These are phyloP conservation scores for Hymenoscyphus salicellus DNA, from an alignment of 2,329 filamentous ascomycete genomes.

Conservation along the genomic window DNA sequence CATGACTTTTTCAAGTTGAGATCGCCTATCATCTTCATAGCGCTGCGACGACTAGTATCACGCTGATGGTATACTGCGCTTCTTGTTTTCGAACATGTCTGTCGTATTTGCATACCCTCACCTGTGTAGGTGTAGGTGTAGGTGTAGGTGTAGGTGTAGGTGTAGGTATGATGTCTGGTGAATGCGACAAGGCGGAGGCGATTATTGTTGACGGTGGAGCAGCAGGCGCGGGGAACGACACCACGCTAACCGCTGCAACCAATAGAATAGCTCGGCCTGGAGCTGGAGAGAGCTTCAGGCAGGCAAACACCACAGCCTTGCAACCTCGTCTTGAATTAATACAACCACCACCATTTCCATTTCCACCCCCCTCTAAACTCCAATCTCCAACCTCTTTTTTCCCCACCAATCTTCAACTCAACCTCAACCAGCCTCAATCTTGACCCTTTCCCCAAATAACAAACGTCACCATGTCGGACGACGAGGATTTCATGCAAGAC, in stretches of 20 bases:
- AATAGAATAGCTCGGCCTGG: not conserved
- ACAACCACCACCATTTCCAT: not conserved
- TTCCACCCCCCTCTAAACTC: not conserved
- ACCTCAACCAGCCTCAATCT: not conserved
- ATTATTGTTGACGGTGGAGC: not conserved
- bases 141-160: not conserved
- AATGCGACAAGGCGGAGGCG: not conserved
- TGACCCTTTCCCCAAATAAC: not conserved
- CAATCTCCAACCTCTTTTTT: not conserved
- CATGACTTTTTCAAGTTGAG: slow-evolving; percentile 94
- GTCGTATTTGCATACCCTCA: too few relatives aligned
- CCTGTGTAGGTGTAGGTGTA: too few relatives aligned
- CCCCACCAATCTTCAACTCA: not conserved
- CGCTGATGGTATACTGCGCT: too few relatives aligned
- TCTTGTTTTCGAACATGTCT: too few relatives aligned
- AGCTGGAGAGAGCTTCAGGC: not conserved
- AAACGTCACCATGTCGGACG: slow-evolving; percentile 48
- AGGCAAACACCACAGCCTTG: not conserved
- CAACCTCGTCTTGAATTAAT: not conserved
- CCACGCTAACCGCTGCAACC: not conserved
- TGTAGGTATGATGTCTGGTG: not conserved
- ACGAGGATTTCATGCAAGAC: slow-evolving; percentile 90
- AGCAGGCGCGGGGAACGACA: not conserved
- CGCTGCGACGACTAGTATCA: not conserved
- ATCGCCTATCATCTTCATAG: slow-evolving; percentile 79